These are phyloP conservation scores for Neoscytalidium dimidiatum DNA, from an alignment of 2,329 filamentous ascomycete genomes.

Conservation along the genomic window DNA sequence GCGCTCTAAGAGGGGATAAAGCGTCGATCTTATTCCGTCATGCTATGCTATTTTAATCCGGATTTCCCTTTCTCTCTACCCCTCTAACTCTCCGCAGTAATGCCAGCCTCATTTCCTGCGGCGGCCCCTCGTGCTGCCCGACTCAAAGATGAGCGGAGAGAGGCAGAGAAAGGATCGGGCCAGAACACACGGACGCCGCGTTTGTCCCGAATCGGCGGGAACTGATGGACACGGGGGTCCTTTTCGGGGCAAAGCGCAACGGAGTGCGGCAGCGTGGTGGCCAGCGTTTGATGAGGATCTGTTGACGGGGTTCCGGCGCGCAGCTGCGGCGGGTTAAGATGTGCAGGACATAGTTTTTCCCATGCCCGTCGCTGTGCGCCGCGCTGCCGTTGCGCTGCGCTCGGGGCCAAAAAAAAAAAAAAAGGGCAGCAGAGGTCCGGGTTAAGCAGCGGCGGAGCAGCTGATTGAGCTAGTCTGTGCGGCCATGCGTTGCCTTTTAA, in stretches of 20 bases:
- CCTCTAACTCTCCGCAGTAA: not conserved
- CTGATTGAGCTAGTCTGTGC: conserved; percentile 5
- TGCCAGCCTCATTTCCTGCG: not conserved
- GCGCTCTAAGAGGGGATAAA: not conserved
- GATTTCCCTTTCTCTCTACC: not conserved
- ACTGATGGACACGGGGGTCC: too few species aligned
- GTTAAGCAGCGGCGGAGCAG: too few species aligned
- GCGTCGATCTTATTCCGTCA: conserved; percentile 11
- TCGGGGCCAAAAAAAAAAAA: too few species aligned
- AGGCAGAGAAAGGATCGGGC: not conserved
- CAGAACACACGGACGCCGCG: too few species aligned
- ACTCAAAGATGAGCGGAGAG: not conserved
- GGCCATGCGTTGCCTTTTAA: too few species aligned
- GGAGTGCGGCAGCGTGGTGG: too few species aligned
- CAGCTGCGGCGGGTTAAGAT: not conserved
- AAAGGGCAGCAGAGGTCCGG: too few species aligned
- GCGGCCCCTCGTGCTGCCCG: too few species aligned
- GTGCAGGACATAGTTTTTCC: too few species aligned
- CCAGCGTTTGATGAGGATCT: conserved; percentile 15
- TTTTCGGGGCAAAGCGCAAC: too few species aligned
- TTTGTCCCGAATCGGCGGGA: too few species aligned
- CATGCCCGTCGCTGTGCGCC: not conserved
- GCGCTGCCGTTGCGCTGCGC: too few species aligned
- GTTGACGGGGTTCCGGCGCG: not conserved
- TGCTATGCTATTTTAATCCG: not conserved